phyloP scores from a whole-genome alignment of 768 basidiomycete species.

The Boletus tylopilopsis region DNA sequence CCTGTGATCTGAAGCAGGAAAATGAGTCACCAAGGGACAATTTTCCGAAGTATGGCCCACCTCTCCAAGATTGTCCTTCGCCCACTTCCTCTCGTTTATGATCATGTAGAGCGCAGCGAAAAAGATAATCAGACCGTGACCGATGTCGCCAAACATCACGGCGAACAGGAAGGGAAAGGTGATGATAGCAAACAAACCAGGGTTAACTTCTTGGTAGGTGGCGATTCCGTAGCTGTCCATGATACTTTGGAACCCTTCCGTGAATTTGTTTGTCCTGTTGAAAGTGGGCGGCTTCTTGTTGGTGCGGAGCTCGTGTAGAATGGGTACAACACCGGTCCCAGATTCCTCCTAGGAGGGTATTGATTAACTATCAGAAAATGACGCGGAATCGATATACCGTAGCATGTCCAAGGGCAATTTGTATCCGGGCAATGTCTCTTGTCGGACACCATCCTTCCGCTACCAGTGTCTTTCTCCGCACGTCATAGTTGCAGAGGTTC shows the following conservation, averaged over 20 bases:
- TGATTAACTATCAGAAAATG: neutral
- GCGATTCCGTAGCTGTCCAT: constrained; percentile 98
- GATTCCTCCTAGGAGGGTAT: constrained; percentile 65
- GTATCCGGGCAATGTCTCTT: constrained; percentile 82
- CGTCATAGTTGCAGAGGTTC: constrained; percentile 94
- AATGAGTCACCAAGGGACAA: constrained; percentile 8
- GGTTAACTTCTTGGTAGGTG: constrained; percentile 94
- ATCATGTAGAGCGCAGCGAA: constrained; percentile 82
- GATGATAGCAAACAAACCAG: constrained; percentile 85
- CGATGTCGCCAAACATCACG: constrained; percentile 99
- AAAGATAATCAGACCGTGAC: constrained; percentile 86
- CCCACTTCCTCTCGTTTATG: constrained; percentile 74
- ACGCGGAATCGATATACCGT: constrained; percentile 48
- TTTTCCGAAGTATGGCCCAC: constrained; percentile 34
- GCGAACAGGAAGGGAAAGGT: constrained; percentile 99
- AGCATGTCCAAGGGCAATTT: constrained; percentile 83
- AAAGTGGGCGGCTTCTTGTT: constrained; percentile 94
- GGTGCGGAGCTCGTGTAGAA: constrained; percentile 86
- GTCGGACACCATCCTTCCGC: constrained; percentile 99
- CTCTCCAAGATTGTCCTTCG: constrained; percentile 71
- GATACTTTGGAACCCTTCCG: constrained; percentile 94
- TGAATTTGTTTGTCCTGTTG: constrained; percentile 93
- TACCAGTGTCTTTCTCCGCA: constrained; percentile 87
- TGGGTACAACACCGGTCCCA: constrained; percentile 88
- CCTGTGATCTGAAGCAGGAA: constrained; percentile 58